Evolutionary conservation across 2,329 filamentous ascomycete species (phyloP).

Genomic region (Pseudocercospora pini-densiflorae): DNA sequence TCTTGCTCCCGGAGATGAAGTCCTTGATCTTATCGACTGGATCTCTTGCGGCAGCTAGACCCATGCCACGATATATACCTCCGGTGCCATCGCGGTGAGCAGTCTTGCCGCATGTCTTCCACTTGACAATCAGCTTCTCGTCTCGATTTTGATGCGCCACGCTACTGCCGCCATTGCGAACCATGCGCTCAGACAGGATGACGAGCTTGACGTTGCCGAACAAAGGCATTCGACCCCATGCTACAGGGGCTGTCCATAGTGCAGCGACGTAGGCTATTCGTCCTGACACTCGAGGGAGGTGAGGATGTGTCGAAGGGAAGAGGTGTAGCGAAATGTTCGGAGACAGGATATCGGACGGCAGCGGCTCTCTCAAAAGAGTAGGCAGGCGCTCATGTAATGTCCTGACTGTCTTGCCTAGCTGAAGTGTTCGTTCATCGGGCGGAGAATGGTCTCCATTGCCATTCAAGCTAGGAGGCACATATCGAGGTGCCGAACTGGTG

Average conservation of each 20-base stretch:
- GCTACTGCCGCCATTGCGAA: constrained; percentile 56
- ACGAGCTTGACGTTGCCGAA: constrained; percentile 87
- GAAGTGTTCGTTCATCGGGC: constrained; percentile 63
- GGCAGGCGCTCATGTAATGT: constrained; percentile 66
- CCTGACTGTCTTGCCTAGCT: constrained; percentile 66
- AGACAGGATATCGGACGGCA: constrained; percentile 66
- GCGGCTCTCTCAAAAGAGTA: constrained; percentile 62
- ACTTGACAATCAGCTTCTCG: constrained; percentile 89
- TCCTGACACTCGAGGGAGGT: constrained; percentile 90
- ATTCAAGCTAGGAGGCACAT: constrained; percentile 12
- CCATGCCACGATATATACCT: constrained; percentile 48
- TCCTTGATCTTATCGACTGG: constrained; percentile 60
- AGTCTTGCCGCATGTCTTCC: constrained; percentile 71
- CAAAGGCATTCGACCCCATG: constrained; percentile 91
- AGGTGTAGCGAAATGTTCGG: constrained; percentile 66
- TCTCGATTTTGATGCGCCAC: constrained; percentile 50
- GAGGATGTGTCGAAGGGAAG: constrained; percentile 77
- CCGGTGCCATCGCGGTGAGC: constrained; percentile 49
- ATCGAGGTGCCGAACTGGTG: constrained; percentile 44
- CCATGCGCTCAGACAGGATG: constrained; percentile 89
- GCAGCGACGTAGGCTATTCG: constrained; percentile 90
- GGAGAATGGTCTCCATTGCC: constrained; percentile 45
- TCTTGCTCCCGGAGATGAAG: constrained; percentile 60
- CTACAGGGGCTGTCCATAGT: constrained; percentile 92
- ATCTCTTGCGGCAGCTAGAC: constrained; percentile 44